Evolutionary conservation across 108 stramenopile genomes (phyloP).

Genomic region (Stephanodiscus minutulus): DNA sequence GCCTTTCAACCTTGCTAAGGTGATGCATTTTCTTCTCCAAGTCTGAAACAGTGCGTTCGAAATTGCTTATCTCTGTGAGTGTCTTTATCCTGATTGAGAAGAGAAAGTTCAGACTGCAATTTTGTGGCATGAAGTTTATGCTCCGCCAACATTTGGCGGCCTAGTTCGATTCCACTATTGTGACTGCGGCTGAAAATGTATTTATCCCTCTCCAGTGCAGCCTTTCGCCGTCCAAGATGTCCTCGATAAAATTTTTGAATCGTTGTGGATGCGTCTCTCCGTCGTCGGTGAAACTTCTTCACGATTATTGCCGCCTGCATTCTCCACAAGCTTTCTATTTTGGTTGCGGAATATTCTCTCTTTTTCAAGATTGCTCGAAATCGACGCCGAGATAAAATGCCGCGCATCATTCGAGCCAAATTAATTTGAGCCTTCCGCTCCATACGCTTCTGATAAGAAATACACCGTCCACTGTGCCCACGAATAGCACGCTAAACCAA

Average conservation of each 20-base stretch:
- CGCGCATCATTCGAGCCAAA: conserved; percentile 61
- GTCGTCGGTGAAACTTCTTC: conserved; percentile 41
- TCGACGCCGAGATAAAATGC: conserved; percentile 49
- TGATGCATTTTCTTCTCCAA: conserved; percentile 88
- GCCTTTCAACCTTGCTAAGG: conserved; percentile 71
- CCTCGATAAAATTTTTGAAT: conserved; percentile 78
- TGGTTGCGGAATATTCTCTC: conserved; percentile 55
- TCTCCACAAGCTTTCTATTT: conserved; percentile 65
- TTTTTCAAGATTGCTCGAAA: conserved; percentile 38
- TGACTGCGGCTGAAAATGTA: conserved; percentile 85
- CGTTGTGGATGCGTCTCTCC: conserved; percentile 50
- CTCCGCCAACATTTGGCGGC: conserved; percentile 88
- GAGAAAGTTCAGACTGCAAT: conserved; percentile 78
- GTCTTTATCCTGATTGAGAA: conserved; percentile 84
- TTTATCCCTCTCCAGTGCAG: conserved; percentile 76
- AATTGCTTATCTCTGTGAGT: conserved; percentile 75
- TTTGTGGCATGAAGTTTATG: conserved; percentile 91
- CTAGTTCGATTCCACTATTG: conserved; percentile 85
- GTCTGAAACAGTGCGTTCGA: conserved; percentile 71
- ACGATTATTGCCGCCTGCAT: conserved; percentile 44
- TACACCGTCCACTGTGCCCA: conserved; percentile 56
- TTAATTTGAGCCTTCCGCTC: conserved; percentile 45
- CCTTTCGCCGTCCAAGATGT: conserved; percentile 65
- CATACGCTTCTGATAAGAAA: conserved; percentile 44
- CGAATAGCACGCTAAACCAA: conserved; percentile 78